phyloP scores from a whole-genome alignment of 768 basidiomycete species.

The Calvatia gigantea region DNA sequence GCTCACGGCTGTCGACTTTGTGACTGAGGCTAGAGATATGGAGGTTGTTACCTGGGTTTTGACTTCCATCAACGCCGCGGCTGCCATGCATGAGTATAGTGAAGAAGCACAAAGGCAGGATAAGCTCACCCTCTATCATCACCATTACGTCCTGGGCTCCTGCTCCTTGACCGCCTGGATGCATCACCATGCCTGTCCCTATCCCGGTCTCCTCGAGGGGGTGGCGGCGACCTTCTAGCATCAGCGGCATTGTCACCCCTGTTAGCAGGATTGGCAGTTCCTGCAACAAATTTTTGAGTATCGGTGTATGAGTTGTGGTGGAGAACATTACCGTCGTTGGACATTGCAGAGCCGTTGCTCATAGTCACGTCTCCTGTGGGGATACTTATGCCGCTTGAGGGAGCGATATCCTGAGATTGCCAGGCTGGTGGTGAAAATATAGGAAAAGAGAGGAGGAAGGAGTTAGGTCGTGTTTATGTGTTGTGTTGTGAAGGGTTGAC shows the following conservation, averaged over 20 bases:
- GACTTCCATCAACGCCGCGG: slow-evolving; percentile 45
- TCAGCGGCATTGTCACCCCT: slow-evolving; percentile 47
- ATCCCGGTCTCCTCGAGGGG: slow-evolving; percentile 27
- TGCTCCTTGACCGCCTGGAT: slow-evolving; percentile 71
- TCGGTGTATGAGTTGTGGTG: neutral
- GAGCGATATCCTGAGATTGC: slow-evolving; percentile 81
- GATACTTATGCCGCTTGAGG: slow-evolving; percentile 61
- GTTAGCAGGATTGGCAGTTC: neutral
- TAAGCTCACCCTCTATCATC: slow-evolving; percentile 52
- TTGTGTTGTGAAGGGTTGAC: slow-evolving; percentile 1
- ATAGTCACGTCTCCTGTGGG: slow-evolving; percentile 50
- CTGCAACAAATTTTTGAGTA: neutral
- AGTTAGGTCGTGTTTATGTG: slow-evolving; percentile 10
- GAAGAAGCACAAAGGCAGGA: slow-evolving; percentile 18
- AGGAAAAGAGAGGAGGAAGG: slow-evolving; percentile 13
- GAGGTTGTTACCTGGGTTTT: slow-evolving; percentile 67
- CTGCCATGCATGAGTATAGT: slow-evolving; percentile 17
- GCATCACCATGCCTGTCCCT: slow-evolving; percentile 42
- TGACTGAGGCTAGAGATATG: slow-evolving; percentile 58
- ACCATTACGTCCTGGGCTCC: slow-evolving; percentile 60
- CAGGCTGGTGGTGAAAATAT: slow-evolving; percentile 55
- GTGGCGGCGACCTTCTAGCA: slow-evolving; percentile 38
- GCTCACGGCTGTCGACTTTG: slow-evolving; percentile 73
- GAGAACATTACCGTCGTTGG: slow-evolving; percentile 37
- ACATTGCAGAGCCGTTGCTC: slow-evolving; percentile 38